Base-by-base conservation (phyloP, 345 rosid species). In the Citrus unshiu region DNA sequence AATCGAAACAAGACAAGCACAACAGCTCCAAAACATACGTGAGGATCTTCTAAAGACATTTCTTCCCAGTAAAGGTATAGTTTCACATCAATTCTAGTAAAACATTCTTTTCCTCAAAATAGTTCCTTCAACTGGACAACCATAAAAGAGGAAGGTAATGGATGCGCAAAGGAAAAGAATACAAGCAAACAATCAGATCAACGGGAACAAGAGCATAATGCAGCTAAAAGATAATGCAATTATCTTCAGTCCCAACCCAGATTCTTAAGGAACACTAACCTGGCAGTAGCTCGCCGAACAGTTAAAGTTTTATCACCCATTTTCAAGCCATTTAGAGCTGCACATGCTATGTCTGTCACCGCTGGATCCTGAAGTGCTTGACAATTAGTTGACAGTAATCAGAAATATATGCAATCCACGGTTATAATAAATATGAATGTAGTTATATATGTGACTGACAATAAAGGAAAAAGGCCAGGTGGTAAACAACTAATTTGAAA, bases 261-360 rank as follows among this genome's bases (percentile, higher is more conserved):
- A 57, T 58, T 22, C 61, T 9, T 43, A 46, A 63, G 30, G 58
- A 80, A 64, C 21, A 77, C 74, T 14, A 60, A 81, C 84, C 84
- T 81, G 69, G 66, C 77, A 57, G 84, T 73, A 61, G 83, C 85
- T 49, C 85, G 85, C 25, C 82, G 77, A 18, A 83, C 85, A 56
- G 83, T 83, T 67, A 79, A 72, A 66, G 85, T 83, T 66, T 79
- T 83, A 68, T 83, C 85, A 14, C 85, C 85, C 85, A 83, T 79
- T 79, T 83, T 79, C 77, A 83, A 75, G 75, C 85, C 85, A 79
- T 83, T 83, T 16, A 83, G 80, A 65, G 85, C 82, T 32, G 82
- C 85, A 76, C 85, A 83, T 8, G 82, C 85, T 16, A 79, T 72
- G 66, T 83, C 85, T n/a, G 85, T 83, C 67, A 83, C 85, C 0